These are phyloP conservation scores for Pleurotus cornucopiae DNA, from an alignment of 768 basidiomycete species.

Conservation along the genomic window DNA sequence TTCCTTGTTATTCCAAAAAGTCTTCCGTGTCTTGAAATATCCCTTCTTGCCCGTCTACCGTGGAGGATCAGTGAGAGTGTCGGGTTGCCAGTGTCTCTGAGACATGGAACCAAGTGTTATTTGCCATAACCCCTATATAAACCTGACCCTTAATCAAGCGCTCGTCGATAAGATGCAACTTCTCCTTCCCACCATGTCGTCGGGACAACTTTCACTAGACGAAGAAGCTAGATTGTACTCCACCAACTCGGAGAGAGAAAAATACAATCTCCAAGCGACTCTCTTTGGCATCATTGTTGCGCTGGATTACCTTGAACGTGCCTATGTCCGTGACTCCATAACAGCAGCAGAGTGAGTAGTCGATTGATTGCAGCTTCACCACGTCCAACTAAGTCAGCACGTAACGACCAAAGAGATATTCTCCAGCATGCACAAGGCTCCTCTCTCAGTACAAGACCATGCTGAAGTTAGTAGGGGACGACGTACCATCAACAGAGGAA, in stretches of 20 bases:
- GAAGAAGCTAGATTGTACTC: constrained; percentile 90
- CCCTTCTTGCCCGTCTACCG: no score
- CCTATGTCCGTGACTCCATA: constrained; percentile 92
- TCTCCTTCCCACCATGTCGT: constrained; percentile 26
- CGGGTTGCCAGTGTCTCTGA: no score
- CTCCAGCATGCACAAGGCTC: constrained; percentile 91
- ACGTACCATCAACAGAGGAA: constrained; percentile 78
- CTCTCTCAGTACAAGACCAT: constrained; percentile 97
- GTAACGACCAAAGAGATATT: constrained; percentile 67
- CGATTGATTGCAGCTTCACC: not conserved
- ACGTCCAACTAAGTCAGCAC: constrained; percentile 18
- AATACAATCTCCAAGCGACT: constrained; percentile 81
- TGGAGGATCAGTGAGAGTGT: no score
- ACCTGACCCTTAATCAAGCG: not conserved
- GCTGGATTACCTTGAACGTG: constrained; percentile 92
- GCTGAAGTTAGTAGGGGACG: constrained; percentile 87
- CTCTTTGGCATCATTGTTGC: constrained; percentile 89
- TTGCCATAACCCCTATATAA: no score
- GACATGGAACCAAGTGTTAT: no score
- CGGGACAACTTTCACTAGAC: constrained; percentile 51
- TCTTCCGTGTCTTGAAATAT: no score
- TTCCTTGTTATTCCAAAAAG: no score
- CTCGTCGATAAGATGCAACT: not conserved
- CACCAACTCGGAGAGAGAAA: constrained; percentile 83
- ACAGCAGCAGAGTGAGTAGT: constrained; percentile 82